Percentiles rank a stretch among this genome's conserved stretches.
Conservation (phyloP, 768 basidiomycete genomes). For the Leucosporidium scottii region DNA sequence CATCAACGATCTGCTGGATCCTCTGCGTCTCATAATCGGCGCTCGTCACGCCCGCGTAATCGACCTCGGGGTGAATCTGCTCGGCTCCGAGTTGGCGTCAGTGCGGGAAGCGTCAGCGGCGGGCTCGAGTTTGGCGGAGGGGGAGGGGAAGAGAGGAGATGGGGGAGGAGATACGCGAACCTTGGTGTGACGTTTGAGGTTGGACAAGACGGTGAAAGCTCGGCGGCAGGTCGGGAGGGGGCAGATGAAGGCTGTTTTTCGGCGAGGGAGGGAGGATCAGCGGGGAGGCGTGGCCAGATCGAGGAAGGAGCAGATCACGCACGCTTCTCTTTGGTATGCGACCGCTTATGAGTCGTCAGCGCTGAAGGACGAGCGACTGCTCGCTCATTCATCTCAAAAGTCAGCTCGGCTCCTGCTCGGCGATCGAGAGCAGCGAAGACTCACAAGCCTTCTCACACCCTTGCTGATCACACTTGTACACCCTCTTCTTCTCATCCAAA, state of each 20-base stretch:
- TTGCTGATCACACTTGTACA: background rate
- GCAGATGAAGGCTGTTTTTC: background rate
- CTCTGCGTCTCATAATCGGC: too few relatives aligned
- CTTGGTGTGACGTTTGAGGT: slow-evolving; percentile 2
- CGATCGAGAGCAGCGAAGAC: background rate
- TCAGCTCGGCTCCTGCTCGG: too few relatives aligned
- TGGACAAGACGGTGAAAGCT: background rate
- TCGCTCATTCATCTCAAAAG: too few relatives aligned
- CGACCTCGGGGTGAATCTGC: too few relatives aligned
- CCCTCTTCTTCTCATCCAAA: background rate
- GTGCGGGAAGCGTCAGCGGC: too few relatives aligned
- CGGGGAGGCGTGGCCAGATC: too few relatives aligned
- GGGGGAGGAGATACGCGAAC: background rate
- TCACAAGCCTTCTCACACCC: background rate
- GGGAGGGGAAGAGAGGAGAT: too few relatives aligned
- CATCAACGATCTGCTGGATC: too few relatives aligned
- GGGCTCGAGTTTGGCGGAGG: too few relatives aligned
- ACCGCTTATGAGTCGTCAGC: background rate
- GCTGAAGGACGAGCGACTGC: background rate
- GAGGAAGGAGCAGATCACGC: background rate
- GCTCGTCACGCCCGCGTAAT: too few relatives aligned
- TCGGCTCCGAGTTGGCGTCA: too few relatives aligned
- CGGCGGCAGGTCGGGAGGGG: background rate
- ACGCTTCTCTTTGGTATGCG: background rate
- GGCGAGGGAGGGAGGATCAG: background rate